Conservation (phyloP, 352 stramenopile species). For the Globisporangium alternatum region DNA sequence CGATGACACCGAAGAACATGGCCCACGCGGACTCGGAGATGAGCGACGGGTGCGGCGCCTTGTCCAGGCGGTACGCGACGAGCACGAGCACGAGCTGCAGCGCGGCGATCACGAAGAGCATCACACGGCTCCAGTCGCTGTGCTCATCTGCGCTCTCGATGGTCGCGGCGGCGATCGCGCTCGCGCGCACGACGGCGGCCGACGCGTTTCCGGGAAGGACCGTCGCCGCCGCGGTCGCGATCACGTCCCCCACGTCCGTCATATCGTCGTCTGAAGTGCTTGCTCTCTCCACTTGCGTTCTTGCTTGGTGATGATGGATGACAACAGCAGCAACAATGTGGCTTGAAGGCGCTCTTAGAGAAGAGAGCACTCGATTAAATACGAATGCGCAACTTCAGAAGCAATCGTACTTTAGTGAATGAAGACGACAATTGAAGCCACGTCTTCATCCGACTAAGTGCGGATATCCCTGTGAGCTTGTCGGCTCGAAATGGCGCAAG, state of each 20-base stretch:
- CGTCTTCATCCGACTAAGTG: slow-evolving; percentile 1
- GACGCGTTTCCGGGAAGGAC: slow-evolving; percentile 18
- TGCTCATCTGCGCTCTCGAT: slow-evolving; percentile 23
- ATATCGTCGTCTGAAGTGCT: background rate
- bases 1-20: slow-evolving; percentile 83
- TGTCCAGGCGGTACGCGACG: slow-evolving; percentile 77
- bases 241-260: background rate
- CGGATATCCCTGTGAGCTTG: background rate
- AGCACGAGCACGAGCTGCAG: slow-evolving; percentile 81
- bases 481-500: background rate
- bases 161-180: slow-evolving; percentile 14
- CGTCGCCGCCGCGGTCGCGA: slow-evolving; percentile 21
- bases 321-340: background rate
- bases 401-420: background rate
- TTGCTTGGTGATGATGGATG: background rate
- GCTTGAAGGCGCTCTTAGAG: background rate
- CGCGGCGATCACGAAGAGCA: slow-evolving; percentile 78
- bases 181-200: slow-evolving; percentile 13
- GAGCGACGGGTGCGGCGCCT: slow-evolving; percentile 53
- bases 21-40: slow-evolving; percentile 82
- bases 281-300: too few species aligned
- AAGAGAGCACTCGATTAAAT: background rate
- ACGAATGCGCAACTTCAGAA: background rate
- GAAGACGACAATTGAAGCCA: background rate
- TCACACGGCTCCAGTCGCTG: slow-evolving; percentile 64